These are phyloP conservation scores for Monilinia laxa DNA, from an alignment of 2,329 filamentous ascomycete species.

Conservation along the genomic window DNA sequence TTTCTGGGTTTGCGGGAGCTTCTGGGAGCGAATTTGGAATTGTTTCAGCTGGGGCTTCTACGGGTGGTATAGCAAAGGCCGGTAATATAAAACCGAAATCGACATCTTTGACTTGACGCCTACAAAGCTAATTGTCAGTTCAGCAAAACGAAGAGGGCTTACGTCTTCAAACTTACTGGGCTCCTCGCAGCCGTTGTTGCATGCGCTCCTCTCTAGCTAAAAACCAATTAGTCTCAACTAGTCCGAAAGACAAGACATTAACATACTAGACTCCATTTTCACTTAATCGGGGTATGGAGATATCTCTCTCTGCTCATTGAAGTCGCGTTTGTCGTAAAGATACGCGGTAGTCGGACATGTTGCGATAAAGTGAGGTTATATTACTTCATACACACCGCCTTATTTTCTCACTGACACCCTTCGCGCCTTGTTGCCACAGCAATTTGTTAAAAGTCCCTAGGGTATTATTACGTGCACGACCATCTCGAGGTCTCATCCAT, in stretches of 20 bases:
- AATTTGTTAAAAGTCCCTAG: background rate
- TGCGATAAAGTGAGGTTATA: conserved; percentile 3
- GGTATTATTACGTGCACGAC: background rate
- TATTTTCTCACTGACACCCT: background rate
- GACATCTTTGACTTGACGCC: conserved; percentile 57
- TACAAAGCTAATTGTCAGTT: conserved; percentile 44
- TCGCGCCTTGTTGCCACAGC: background rate
- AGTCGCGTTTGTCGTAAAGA: conserved; percentile 10
- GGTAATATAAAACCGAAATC: conserved; percentile 57
- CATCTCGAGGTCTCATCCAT: background rate
- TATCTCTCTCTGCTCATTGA: conserved; percentile 13
- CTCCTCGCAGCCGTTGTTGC: conserved; percentile 64
- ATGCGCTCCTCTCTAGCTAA: conserved; percentile 60
- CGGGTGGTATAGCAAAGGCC: conserved; percentile 34
- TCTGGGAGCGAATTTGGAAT: conserved; percentile 19
- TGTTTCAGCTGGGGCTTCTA: conserved; percentile 23
- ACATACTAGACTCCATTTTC: conserved; percentile 23
- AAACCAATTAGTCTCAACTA: conserved; percentile 18
- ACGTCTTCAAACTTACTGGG: conserved; percentile 50
- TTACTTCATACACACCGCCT: background rate
- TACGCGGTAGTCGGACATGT: conserved; percentile 4
- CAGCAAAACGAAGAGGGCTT: conserved; percentile 17
- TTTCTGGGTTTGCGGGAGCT: conserved; percentile 19
- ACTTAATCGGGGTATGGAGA: background rate
- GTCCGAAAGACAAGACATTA: too few relatives aligned